Base-by-base conservation (phyloP, 2,329 filamentous ascomycete species). In the Colletotrichum filicis region DNA sequence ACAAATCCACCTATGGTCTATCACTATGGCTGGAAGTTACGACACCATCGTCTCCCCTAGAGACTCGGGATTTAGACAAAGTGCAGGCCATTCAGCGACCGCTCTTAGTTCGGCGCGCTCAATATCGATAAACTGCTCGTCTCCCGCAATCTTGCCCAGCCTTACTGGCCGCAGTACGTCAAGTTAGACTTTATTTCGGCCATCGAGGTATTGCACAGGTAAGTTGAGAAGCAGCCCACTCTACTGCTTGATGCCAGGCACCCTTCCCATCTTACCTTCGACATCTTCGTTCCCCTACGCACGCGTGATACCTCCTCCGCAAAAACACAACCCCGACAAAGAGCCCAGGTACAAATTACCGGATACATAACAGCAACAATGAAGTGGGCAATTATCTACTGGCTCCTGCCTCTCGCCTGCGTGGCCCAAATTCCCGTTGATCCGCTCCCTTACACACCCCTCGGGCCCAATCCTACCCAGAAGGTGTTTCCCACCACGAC, bases 91-190 rank as follows among this genome's bases (percentile, higher is more conserved):
- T 35, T 35, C 32, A 2, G 32, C 32, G 4, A 1, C 11, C 32
- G 14, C 1, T 55, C 52, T 55, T 3, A 26, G 37, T 42, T 7
- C 1, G 26, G 52, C 11, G 24, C 52, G 24, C 19, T 1, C 9
- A 5, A 7, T 3, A 6, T 11, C 1, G 12, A 28, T 22, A 11
- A 4, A n/a, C 1, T 49, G 2, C 1, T 49, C 3, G 3, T 8
- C 16, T 19, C 19, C 42, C 42, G 42, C 4, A 2, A n/a, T n/a
- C 3, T 49, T 7, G 6, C 9, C 19, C 42, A 9, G 19, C 42
- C 42, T 8, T n/a, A 6, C 19, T 4, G 42, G 19, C 37, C 12
- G 37, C 19, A 49, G 19, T 7, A 19, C 7, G 19, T 49, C 19
- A 3, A n/a, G 2, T n/a, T 3, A 49, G 11, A 49, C 6, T 49